Evolutionary conservation across 2,329 filamentous ascomycete genomes (phyloP), one percentile per base, ranked within the genome.

Genomic region (Zalaria sp.): DNA sequence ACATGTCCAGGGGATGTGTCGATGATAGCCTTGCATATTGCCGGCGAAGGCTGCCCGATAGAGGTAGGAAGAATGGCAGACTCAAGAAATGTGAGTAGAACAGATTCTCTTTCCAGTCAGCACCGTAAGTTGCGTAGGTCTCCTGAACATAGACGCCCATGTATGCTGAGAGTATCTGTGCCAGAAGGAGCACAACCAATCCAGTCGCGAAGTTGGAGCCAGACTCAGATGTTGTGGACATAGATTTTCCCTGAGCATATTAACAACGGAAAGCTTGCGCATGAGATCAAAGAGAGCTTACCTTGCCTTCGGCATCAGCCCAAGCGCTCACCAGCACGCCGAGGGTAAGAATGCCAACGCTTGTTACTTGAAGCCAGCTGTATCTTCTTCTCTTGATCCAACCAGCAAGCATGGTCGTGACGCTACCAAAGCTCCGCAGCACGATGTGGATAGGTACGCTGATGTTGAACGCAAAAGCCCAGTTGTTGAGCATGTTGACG

Each of bases 371-470:
- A 39, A 85, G 71, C 25, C 71, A 71, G 4, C 84, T 83, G 57
- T 94, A 96, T 49, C 72, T 73, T 65, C 89, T 94, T 34, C 89
- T 89, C 55, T 81, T 87, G 9, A 93, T 51, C 55, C 80, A 87
- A 3, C 91, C 91, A n/a, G 89, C 85, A 10, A 80, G 64, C 77
- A 98, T 93, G 5, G 91, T 96, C 4, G 88, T 93, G 47, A 96
- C 93, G 53, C 88, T 94, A 10, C 91, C 91, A 39, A 89, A 93
- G 38, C 88, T 95, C 41, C 91, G 78, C 27, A 98, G 70, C 50
- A 98, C 96, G 53, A 98, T 98, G 57, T 98, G 91, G 38, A 98
- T 79, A 1, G 91, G 91, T 0, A 98, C 86, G 5, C 87, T 94
- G 43, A 98, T 96, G 52, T 87, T 80, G 65, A 95, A 98, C 47